Conservation (phyloP, 495 filamentous ascomycete genomes). For the Neurospora terricola region DNA sequence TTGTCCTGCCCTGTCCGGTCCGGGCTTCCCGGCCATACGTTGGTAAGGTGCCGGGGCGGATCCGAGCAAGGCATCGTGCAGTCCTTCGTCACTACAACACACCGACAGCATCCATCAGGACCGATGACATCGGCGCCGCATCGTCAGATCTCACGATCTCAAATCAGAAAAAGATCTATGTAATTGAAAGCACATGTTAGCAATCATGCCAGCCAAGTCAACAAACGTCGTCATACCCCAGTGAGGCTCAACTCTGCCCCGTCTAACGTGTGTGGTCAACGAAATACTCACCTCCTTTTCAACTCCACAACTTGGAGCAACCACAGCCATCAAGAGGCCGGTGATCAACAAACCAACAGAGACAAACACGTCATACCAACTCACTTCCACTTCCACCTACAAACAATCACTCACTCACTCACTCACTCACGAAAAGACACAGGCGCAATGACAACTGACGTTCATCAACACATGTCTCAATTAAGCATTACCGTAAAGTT, state of each 20-base stretch:
- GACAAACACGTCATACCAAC: neutral
- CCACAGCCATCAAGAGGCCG: neutral
- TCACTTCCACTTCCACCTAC: neutral
- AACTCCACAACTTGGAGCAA: neutral
- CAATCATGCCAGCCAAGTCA: neutral
- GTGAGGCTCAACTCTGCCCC: neutral
- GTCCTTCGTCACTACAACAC: no score
- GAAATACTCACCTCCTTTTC: neutral
- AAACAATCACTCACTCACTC: neutral
- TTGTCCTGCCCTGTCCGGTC: no score
- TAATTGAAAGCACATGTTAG: neutral
- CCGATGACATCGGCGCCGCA: neutral
- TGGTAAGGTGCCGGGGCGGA: no score
- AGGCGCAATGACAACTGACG: neutral
- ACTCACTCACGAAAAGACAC: neutral
- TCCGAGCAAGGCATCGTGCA: no score
- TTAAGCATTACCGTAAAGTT: neutral
- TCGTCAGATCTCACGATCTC: neutral
- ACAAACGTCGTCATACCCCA: neutral
- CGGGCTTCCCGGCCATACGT: no score
- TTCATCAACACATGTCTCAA: neutral
- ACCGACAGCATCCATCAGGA: neutral
- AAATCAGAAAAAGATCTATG: neutral
- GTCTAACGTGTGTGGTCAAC: neutral
- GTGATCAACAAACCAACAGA: neutral